These are phyloP conservation scores for Allium sativum DNA, from an alignment of 106 monocot genomes.

Conservation along the genomic window DNA sequence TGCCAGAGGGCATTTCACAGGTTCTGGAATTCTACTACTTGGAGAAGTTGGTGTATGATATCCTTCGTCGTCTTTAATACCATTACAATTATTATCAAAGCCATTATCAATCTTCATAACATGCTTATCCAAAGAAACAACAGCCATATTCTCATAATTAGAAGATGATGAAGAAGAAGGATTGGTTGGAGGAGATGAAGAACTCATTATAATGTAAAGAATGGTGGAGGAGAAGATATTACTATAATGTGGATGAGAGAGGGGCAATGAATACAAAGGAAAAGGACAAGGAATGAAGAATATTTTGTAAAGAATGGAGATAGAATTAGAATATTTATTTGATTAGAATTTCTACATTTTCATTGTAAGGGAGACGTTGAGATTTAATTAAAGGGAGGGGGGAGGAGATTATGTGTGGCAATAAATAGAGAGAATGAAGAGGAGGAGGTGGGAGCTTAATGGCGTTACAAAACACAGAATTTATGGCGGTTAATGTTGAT, in stretches of 20 bases:
- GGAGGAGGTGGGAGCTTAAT: neutral
- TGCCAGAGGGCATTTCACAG: slow-evolving; percentile 19
- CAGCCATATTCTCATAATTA: neutral
- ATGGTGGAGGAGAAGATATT: neutral
- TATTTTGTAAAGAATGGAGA: no score
- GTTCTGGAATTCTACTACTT: slow-evolving; percentile 11
- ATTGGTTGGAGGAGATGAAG: neutral
- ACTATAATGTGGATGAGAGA: no score
- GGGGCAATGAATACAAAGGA: no score
- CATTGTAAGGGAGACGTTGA: neutral
- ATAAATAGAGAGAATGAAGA: neutral
- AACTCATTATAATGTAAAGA: neutral
- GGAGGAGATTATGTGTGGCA: neutral
- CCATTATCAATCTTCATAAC: neutral
- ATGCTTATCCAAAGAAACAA: no score
- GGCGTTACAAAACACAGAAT: neutral
- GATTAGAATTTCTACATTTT: no score
- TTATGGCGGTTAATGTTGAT: neutral
- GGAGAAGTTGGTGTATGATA: slow-evolving; percentile 40
- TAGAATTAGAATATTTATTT: no score
- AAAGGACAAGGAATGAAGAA: no score
- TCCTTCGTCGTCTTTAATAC: slow-evolving; percentile 9
- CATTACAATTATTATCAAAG: neutral
- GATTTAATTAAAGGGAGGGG: neutral
- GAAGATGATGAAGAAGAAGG: neutral